A percentile compares a stretch with the other conserved stretches of the same genome.
phyloP scores from a whole-genome alignment of 202 grass and related monocot genomes.

The Saccharum hybrid region DNA sequence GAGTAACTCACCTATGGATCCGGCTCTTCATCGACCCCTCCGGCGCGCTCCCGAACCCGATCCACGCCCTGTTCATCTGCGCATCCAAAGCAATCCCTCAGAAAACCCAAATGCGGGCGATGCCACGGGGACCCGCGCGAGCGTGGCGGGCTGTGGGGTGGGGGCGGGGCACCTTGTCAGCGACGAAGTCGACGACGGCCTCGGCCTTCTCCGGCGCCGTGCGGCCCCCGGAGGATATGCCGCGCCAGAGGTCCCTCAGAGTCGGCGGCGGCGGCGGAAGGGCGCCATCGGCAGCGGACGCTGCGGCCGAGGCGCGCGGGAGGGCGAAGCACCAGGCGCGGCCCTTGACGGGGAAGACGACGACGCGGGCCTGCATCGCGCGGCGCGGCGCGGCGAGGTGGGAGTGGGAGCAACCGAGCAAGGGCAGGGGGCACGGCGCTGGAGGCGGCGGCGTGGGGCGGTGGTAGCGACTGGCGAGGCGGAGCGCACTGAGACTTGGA shows the following conservation, averaged over 20 bases:
- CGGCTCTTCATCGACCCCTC: constrained; percentile 79
- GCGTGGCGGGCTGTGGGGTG: not conserved
- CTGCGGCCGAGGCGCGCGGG: constrained; percentile 24
- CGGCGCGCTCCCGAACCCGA: constrained; percentile 75
- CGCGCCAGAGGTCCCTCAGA: constrained; percentile 69
- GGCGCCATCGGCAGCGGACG: constrained; percentile 25
- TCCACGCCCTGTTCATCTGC: constrained; percentile 89
- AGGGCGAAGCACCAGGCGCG: constrained; percentile 78
- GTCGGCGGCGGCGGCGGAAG: constrained; percentile 39
- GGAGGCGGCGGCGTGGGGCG: constrained; percentile 32
- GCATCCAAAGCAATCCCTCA: constrained; percentile 4
- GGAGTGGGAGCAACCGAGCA: not conserved
- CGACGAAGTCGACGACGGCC: constrained; percentile 67
- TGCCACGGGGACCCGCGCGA: not conserved
- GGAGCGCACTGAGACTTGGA: constrained; percentile 11
- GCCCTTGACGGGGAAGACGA: constrained; percentile 88
- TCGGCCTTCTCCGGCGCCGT: constrained; percentile 66
- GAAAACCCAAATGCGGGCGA: constrained; percentile 16
- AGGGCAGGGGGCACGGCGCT: not conserved
- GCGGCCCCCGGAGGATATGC: constrained; percentile 46
- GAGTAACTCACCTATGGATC: constrained; percentile 77
- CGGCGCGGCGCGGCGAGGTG: not conserved
- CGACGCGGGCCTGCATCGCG: constrained; percentile 78
- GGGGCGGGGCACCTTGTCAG: constrained; percentile 62
- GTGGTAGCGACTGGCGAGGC: constrained; percentile 20